Conservation (phyloP, 2,329 filamentous ascomycete species). For the Pyrenophora teres region DNA sequence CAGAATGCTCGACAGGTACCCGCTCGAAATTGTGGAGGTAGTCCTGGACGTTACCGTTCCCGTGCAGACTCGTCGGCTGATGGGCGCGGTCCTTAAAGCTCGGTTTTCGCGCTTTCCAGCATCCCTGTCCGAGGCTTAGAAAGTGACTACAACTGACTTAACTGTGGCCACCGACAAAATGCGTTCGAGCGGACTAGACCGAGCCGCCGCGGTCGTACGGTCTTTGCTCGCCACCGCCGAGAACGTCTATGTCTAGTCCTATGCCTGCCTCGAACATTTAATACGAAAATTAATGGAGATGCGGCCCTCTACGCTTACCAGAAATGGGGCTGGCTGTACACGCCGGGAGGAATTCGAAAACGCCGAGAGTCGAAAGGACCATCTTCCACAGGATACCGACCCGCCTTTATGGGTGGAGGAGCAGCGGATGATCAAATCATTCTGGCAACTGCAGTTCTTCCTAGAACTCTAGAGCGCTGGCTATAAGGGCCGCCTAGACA, state of each 20-base stretch:
- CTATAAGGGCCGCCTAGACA: neutral
- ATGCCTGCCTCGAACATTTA: slow-evolving; percentile 14
- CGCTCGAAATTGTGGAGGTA: slow-evolving; percentile 13
- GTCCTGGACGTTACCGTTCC: slow-evolving; percentile 12
- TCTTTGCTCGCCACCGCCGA: slow-evolving; percentile 6
- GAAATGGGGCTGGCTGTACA: neutral
- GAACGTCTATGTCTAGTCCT: slow-evolving; percentile 11
- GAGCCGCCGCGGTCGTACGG: slow-evolving; percentile 3
- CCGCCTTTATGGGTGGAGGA: slow-evolving; percentile 13
- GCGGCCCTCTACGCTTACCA: slow-evolving; percentile 10
- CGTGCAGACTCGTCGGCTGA: neutral
- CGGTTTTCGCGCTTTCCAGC: neutral
- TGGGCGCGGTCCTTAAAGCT: slow-evolving; percentile 1
- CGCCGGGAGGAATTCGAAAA: slow-evolving; percentile 5
- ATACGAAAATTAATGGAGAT: slow-evolving; percentile 11
- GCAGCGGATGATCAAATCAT: slow-evolving; percentile 11
- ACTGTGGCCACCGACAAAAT: neutral
- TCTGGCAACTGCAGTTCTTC: slow-evolving; percentile 13
- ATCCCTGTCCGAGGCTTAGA: slow-evolving; percentile 4
- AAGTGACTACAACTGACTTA: neutral
- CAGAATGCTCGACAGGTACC: slow-evolving; percentile 12
- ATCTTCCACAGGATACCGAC: slow-evolving; percentile 10
- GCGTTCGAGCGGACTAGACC: neutral
- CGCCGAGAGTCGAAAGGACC: slow-evolving; percentile 11
- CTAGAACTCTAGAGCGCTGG: slow-evolving; percentile 10